A percentile compares a stretch with the other conserved stretches of the same genome.
Conservation (phyloP, 495 filamentous ascomycete genomes). For the Rusavskia elegans region DNA sequence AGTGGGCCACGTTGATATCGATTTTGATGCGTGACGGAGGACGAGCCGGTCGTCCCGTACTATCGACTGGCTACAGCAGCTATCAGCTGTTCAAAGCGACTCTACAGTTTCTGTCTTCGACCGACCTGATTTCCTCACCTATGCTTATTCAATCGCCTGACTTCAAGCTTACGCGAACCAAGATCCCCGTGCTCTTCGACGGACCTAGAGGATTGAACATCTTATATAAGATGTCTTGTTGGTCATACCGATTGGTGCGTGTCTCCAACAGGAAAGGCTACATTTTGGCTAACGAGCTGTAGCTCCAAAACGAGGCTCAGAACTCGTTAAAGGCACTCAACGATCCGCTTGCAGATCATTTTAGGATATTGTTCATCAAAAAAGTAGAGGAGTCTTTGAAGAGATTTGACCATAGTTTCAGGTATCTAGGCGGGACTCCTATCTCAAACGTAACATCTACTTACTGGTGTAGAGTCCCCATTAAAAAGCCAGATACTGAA, state of each 20-base stretch:
- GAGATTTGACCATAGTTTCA: constrained; percentile 50
- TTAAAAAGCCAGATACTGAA: not conserved
- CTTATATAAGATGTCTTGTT: constrained; percentile 79
- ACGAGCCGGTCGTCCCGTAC: constrained; percentile 46
- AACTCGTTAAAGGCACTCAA: constrained; percentile 56
- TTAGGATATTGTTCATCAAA: constrained; percentile 66
- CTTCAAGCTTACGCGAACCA: constrained; percentile 15
- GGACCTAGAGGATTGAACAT: constrained; percentile 58
- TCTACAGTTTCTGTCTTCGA: constrained; percentile 64
- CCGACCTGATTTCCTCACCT: constrained; percentile 48
- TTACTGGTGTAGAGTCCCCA: not conserved
- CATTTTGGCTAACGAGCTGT: constrained; percentile 7
- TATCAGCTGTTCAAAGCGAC: constrained; percentile 91
- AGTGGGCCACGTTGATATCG: constrained; percentile 69
- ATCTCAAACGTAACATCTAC: too few species aligned
- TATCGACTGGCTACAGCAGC: constrained; percentile 68
- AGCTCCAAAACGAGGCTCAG: constrained; percentile 53
- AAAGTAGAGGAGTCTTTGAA: constrained; percentile 50
- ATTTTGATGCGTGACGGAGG: constrained; percentile 64
- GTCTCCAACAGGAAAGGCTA: not conserved
- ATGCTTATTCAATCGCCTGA: constrained; percentile 32
- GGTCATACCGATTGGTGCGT: constrained; percentile 53
- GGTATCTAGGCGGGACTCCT: not conserved
- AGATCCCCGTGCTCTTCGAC: constrained; percentile 42
- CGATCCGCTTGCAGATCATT: constrained; percentile 60